Conservation (phyloP, 306 rosid species). For the Heteromeles arbutifolia region DNA sequence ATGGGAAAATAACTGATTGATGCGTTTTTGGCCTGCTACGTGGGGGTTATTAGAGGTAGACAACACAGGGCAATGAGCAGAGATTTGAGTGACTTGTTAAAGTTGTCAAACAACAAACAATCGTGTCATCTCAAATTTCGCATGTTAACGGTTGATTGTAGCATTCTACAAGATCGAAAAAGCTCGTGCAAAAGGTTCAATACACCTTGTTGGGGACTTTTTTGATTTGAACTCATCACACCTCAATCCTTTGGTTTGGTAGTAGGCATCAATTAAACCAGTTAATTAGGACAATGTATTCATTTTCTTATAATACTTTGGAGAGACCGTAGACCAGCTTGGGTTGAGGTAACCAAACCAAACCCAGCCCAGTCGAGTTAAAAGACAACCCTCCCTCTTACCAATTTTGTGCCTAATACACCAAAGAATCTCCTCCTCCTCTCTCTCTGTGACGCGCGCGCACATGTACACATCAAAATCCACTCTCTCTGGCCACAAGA, state of each 20-base stretch:
- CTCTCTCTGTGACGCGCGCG: background rate
- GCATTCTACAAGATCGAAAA: background rate
- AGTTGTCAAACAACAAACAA: too few species aligned
- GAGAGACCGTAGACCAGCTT: background rate
- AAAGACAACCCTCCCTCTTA: background rate
- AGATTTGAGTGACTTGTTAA: background rate
- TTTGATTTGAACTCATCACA: too few species aligned
- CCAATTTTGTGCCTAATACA: background rate
- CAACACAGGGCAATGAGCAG: background rate
- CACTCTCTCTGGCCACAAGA: slow-evolving; percentile 25
- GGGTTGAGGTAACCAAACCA: background rate
- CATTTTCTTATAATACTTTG: too few species aligned
- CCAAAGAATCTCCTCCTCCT: background rate
- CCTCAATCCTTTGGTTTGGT: too few species aligned
- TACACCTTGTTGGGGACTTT: too few species aligned
- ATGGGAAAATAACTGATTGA: too few species aligned
- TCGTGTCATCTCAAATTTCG: too few species aligned
- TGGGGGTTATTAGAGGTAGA: background rate
- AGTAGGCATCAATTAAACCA: background rate
- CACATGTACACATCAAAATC: slow-evolving; percentile 11
- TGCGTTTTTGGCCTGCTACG: background rate
- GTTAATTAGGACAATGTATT: too few species aligned
- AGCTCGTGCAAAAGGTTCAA: background rate
- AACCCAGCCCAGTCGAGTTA: background rate
- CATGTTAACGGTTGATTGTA: fast-evolving